Conservation (phyloP, 2,329 filamentous ascomycete genomes). For the Ambrosiella beaveri region DNA sequence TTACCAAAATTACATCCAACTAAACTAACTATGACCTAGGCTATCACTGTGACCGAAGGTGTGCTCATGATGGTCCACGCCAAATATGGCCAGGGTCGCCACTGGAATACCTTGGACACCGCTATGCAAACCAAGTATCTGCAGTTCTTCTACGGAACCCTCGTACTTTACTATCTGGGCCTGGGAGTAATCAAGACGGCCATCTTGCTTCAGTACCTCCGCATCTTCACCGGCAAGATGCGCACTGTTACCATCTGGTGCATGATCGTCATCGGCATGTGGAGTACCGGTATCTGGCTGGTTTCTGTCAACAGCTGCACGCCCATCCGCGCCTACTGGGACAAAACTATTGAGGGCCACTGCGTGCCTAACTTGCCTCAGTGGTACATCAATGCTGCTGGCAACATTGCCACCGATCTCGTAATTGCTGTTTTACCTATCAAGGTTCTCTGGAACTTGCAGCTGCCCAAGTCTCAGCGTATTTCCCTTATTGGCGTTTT, state of each 20-base stretch:
- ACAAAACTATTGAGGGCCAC: constrained; percentile 8
- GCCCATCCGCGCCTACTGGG: constrained; percentile 14
- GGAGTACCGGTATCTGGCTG: constrained; percentile 12
- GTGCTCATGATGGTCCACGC: constrained; percentile 11
- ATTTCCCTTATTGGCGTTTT: constrained; percentile 14
- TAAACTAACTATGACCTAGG: constrained; percentile 2
- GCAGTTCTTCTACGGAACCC: constrained; percentile 15
- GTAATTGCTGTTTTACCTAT: constrained; percentile 14
- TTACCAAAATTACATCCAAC: neutral
- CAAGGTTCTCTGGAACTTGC: constrained; percentile 14
- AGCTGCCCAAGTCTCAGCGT: constrained; percentile 14
- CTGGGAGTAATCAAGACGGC: constrained; percentile 16
- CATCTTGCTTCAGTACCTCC: constrained; percentile 18
- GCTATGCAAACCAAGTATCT: constrained; percentile 4
- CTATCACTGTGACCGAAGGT: constrained; percentile 7
- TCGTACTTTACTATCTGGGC: constrained; percentile 16
- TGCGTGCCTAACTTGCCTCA: constrained; percentile 14
- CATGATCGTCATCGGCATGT: constrained; percentile 11
- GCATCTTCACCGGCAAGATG: constrained; percentile 14
- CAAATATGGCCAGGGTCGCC: constrained; percentile 8
- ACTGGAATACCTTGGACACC: constrained; percentile 7
- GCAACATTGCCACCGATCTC: constrained; percentile 15
- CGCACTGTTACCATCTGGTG: constrained; percentile 13
- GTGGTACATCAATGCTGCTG: constrained; percentile 15
- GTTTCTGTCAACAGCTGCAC: constrained; percentile 13